A percentile compares a stretch with the other conserved stretches of the same genome.
Evolutionary conservation across 1,139 yeast genomes (phyloP).

Genomic region (Taphrina wiesneri): DNA sequence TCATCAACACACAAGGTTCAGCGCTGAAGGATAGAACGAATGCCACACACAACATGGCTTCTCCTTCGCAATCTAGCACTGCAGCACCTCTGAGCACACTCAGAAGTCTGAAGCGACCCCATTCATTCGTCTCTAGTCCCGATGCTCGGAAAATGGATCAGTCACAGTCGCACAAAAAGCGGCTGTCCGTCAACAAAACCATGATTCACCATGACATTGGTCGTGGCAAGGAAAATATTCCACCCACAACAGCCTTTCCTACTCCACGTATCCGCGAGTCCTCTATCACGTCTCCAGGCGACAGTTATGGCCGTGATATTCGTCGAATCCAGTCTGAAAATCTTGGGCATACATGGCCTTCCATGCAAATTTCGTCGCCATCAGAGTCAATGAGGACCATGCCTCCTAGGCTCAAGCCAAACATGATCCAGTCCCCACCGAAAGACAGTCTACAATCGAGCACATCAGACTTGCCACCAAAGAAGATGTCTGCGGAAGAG

Average conservation of each 20-base stretch:
- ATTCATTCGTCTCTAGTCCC: background rate
- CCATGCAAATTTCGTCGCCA: background rate
- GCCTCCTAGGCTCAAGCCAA: background rate
- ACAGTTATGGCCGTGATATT: constrained; percentile 1
- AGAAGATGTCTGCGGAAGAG: constrained; percentile 24
- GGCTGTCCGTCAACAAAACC: background rate
- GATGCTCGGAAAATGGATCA: background rate
- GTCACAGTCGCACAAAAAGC: background rate
- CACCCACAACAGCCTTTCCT: background rate
- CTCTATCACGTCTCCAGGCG: background rate
- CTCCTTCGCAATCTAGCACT: background rate
- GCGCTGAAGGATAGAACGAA: background rate
- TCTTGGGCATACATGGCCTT: background rate
- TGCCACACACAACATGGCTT: background rate
- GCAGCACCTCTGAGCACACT: background rate
- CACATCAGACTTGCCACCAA: background rate
- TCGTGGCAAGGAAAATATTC: constrained; percentile 17
- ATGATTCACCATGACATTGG: background rate
- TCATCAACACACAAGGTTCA: background rate
- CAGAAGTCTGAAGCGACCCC: constrained; percentile 8
- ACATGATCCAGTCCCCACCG: background rate
- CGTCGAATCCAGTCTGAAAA: constrained; percentile 1
- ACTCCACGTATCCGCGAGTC: background rate
- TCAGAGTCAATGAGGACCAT: background rate
- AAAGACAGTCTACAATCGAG: background rate